phyloP scores from a whole-genome alignment of 192 early-diverging fungal species.

The Coemansia sp. region DNA sequence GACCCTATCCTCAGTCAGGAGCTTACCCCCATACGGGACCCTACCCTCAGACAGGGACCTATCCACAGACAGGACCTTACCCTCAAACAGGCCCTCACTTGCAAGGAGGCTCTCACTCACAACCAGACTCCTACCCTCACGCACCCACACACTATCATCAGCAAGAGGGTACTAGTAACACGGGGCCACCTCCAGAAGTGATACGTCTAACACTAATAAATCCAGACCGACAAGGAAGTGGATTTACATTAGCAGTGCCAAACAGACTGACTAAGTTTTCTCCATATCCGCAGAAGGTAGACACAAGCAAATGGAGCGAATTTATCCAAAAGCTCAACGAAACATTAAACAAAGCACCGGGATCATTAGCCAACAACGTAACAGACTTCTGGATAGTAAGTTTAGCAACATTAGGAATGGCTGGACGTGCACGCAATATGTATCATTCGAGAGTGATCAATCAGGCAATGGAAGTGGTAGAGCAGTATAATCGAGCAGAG shows the following conservation, averaged over 20 bases:
- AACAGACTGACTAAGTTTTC: slow-evolving; percentile 8
- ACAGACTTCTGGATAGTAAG: slow-evolving; percentile 30
- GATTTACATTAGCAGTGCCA: slow-evolving; percentile 25
- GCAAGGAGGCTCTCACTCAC: background rate
- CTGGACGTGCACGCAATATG: slow-evolving; percentile 13
- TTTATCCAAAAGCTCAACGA: slow-evolving; percentile 38
- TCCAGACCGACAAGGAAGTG: slow-evolving; percentile 23
- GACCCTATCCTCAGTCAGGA: too few relatives aligned
- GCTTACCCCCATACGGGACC: too few relatives aligned
- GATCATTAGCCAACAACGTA: slow-evolving; percentile 18
- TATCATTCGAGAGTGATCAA: slow-evolving; percentile 9
- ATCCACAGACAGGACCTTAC: too few relatives aligned
- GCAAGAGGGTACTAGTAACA: background rate
- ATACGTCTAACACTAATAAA: slow-evolving; percentile 25
- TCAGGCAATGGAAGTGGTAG: slow-evolving; percentile 20
- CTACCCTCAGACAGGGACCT: too few relatives aligned
- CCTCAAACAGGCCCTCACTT: too few relatives aligned
- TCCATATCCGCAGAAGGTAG: background rate
- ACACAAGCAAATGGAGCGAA: slow-evolving; percentile 10
- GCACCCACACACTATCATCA: background rate
- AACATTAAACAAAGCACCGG: slow-evolving; percentile 23
- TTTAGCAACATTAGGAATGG: slow-evolving; percentile 30
- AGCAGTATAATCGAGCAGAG: slow-evolving; percentile 26
- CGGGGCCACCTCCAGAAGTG: background rate
- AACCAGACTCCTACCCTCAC: too few relatives aligned